phyloP scores from a whole-genome alignment of 768 basidiomycete genomes.

The Tylopilus intermedius region DNA sequence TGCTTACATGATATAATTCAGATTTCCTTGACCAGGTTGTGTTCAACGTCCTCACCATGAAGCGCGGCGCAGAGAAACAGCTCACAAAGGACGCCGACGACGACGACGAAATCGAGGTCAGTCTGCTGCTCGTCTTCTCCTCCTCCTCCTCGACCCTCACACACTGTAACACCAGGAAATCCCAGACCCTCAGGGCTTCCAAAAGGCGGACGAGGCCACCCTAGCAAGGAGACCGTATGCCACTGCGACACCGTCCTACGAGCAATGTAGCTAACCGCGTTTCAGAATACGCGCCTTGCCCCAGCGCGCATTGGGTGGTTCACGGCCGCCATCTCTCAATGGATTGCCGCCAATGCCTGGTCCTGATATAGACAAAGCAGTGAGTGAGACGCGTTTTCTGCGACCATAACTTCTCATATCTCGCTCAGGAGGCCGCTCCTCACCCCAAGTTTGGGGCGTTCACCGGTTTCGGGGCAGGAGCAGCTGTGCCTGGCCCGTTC shows the following conservation, averaged over 20 bases:
- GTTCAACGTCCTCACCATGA: slow-evolving; percentile 41
- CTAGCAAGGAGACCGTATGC: slow-evolving; percentile 57
- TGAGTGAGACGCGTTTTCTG: slow-evolving; percentile 21
- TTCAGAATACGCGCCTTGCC: slow-evolving; percentile 64
- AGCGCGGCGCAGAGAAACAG: slow-evolving; percentile 71
- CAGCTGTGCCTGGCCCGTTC: slow-evolving; percentile 33
- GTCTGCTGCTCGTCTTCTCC: background rate
- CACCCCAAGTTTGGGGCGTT: slow-evolving; percentile 49
- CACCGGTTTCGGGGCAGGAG: slow-evolving; percentile 43
- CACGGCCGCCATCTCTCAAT: slow-evolving; percentile 21
- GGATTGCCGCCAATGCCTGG: slow-evolving; percentile 24
- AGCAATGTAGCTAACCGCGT: slow-evolving; percentile 9
- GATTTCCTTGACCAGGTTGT: background rate
- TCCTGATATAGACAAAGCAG: slow-evolving; percentile 20
- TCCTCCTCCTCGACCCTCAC: slow-evolving; percentile 3
- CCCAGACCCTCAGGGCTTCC: slow-evolving; percentile 41
- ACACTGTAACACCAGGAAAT: slow-evolving; percentile 34
- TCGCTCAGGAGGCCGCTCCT: slow-evolving; percentile 22
- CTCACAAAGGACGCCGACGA: slow-evolving; percentile 51
- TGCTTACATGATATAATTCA: slow-evolving; percentile 19
- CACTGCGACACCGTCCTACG: background rate
- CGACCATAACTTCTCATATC: slow-evolving; percentile 15
- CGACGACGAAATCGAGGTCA: slow-evolving; percentile 33
- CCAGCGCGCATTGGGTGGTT: slow-evolving; percentile 36
- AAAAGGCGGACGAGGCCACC: slow-evolving; percentile 54